Evolutionary conservation across 371 early-diverging fungal species (phyloP).

Genomic region (Mucor saturninus): DNA sequence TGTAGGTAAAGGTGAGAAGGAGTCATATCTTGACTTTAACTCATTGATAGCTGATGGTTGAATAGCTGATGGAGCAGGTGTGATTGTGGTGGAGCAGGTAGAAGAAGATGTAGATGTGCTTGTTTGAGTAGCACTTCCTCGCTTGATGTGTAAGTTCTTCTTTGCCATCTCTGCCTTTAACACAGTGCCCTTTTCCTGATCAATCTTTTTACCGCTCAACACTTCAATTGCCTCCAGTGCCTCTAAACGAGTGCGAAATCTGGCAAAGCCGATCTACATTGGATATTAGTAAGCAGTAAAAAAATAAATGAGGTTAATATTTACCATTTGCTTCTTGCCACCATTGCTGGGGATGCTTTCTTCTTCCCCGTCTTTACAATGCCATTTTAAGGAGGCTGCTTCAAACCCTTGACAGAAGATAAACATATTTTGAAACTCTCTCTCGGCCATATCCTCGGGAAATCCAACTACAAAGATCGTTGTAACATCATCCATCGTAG

Average conservation of each 20-base stretch:
- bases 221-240: constrained; percentile 89
- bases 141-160: constrained; percentile 87
- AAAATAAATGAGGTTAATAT: constrained; percentile 11
- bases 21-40: constrained; percentile 27
- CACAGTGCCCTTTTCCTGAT: constrained; percentile 81
- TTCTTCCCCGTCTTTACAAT: constrained; percentile 65
- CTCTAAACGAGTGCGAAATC: constrained; percentile 85
- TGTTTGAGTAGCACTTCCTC: constrained; percentile 33
- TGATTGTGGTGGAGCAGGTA: constrained; percentile 2
- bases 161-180: constrained; percentile 97
- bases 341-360: constrained; percentile 37
- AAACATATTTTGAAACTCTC: constrained; percentile 98
- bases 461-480: constrained; percentile 97
- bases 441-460: constrained; percentile 94
- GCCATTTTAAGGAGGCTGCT: constrained; percentile 89
- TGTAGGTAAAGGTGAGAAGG: constrained; percentile 56
- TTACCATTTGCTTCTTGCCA: constrained; percentile 84
- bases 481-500: constrained; percentile 67
- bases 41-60: constrained; percentile 7
- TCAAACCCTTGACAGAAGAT: constrained; percentile 93
- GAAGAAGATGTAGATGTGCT: constrained; percentile 19
- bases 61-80: constrained; percentile 8
- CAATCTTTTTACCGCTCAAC: constrained; percentile 85
- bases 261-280: constrained; percentile 88
- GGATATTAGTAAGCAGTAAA: not conserved